Evolutionary conservation across 2,329 filamentous ascomycete species (phyloP).

Genomic region (Talaromyces rugulosus): DNA sequence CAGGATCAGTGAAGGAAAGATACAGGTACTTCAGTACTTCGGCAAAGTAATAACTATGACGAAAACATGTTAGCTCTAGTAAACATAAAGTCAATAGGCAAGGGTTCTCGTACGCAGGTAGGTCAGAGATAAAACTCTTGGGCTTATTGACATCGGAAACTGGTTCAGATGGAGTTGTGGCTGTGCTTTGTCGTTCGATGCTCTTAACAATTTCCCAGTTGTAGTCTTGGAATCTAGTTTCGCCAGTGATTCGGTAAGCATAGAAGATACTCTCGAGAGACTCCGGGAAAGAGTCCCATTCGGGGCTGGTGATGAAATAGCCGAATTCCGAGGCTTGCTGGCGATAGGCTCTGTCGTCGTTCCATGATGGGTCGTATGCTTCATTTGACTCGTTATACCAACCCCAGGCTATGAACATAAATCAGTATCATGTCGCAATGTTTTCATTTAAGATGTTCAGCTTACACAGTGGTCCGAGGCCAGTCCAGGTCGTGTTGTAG

Average conservation of each 20-base stretch:
- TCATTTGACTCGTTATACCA: constrained; percentile 18
- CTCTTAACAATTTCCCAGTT: constrained; percentile 19
- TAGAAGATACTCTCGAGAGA: constrained; percentile 19
- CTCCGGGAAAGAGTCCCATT: constrained; percentile 18
- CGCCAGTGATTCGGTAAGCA: constrained; percentile 18
- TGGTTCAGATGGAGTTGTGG: constrained; percentile 15
- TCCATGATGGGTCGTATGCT: constrained; percentile 15
- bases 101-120: constrained; percentile 15
- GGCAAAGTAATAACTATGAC: constrained; percentile 31
- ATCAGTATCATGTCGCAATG: background rate
- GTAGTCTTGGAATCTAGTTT: constrained; percentile 17
- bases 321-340: constrained; percentile 15
- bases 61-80: background rate
- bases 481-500: constrained; percentile 24
- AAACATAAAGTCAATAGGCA: background rate
- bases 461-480: constrained; percentile 16
- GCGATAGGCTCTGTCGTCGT: constrained; percentile 14
- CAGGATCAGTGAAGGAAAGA: constrained; percentile 57
- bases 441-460: background rate
- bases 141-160: constrained; percentile 16
- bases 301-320: constrained; percentile 17
- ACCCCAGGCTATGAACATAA: constrained; percentile 9
- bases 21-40: constrained; percentile 67
- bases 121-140: constrained; percentile 10
- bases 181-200: constrained; percentile 14